phyloP scores from a whole-genome alignment of 208 protist species.

The Acanthamoeba pearcei region DNA sequence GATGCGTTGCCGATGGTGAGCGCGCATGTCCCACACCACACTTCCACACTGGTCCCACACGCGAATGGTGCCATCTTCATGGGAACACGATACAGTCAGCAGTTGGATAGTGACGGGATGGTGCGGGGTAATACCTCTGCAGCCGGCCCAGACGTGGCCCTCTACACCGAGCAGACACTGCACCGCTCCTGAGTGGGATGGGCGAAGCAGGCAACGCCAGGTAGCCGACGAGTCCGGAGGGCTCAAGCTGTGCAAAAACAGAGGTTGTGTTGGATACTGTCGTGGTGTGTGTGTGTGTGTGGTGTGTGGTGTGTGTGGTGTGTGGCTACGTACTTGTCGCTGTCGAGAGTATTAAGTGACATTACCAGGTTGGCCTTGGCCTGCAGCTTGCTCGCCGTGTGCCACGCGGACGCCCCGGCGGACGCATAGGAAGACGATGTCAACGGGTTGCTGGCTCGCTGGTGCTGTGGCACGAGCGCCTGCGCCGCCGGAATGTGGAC shows the following conservation, averaged over 20 bases:
- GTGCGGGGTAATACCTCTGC: background rate
- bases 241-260: background rate
- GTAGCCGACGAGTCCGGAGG: background rate
- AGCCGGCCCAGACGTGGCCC: conserved; percentile 35
- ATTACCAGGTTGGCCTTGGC: background rate
- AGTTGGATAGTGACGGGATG: background rate
- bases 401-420: background rate
- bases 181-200: conserved; percentile 45
- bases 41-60: conserved; percentile 34
- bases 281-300: background rate
- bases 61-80: conserved; percentile 38
- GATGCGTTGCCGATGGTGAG: conserved; percentile 44
- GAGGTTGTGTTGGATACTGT: background rate
- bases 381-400: background rate
- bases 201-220: conserved; percentile 4
- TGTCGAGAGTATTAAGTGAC: background rate
- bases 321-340: background rate
- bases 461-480: no score
- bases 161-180: conserved; percentile 21
- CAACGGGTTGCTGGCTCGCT: background rate
- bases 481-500: background rate
- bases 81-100: background rate
- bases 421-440: background rate
- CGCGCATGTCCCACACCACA: conserved; percentile 62
- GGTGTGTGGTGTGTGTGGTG: background rate